phyloP scores from a whole-genome alignment of 768 basidiomycete genomes.

The Psilocybe cubensis region DNA sequence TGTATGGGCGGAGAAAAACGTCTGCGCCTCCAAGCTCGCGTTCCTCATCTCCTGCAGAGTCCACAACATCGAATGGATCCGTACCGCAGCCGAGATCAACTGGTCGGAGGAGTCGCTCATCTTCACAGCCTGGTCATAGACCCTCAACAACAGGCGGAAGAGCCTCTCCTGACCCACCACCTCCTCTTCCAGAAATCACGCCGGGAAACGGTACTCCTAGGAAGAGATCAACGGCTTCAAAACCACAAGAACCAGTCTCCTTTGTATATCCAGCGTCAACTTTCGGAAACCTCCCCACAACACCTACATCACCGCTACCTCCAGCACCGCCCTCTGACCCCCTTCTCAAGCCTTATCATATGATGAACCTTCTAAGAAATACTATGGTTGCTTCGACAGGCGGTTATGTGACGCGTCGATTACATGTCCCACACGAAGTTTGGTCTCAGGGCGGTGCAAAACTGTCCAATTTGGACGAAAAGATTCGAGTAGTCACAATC shows the following conservation, averaged over 20 bases:
- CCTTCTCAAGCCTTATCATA: slow-evolving; percentile 84
- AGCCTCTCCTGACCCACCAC: slow-evolving; percentile 57
- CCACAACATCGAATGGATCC: slow-evolving; percentile 46
- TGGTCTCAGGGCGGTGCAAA: slow-evolving; percentile 94
- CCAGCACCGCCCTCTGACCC: slow-evolving; percentile 72
- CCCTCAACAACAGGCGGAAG: slow-evolving; percentile 60
- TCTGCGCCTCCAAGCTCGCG: slow-evolving; percentile 63
- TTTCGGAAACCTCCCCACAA: slow-evolving; percentile 63
- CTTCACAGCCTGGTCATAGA: slow-evolving; percentile 77
- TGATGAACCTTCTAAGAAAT: slow-evolving; percentile 80
- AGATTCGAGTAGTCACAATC: slow-evolving; percentile 83
- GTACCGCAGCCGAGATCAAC: slow-evolving; percentile 34
- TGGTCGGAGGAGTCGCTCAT: slow-evolving; percentile 60
- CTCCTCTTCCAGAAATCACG: slow-evolving; percentile 51
- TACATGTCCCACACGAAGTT: slow-evolving; percentile 88
- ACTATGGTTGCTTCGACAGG: slow-evolving; percentile 83
- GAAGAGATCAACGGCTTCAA: slow-evolving; percentile 67
- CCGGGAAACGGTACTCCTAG: slow-evolving; percentile 46
- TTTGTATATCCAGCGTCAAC: slow-evolving; percentile 27
- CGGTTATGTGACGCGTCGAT: slow-evolving; percentile 84
- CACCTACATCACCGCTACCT: slow-evolving; percentile 80
- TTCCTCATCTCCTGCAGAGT: slow-evolving; percentile 56
- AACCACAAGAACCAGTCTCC: slow-evolving; percentile 45
- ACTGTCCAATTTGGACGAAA: slow-evolving; percentile 78
- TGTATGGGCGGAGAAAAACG: slow-evolving; percentile 67